A percentile compares a stretch with the other conserved stretches of the same genome.
These are phyloP conservation scores for Pyrenopolyporus hunteri DNA, from an alignment of 495 filamentous ascomycete species.

Conservation along the genomic window DNA sequence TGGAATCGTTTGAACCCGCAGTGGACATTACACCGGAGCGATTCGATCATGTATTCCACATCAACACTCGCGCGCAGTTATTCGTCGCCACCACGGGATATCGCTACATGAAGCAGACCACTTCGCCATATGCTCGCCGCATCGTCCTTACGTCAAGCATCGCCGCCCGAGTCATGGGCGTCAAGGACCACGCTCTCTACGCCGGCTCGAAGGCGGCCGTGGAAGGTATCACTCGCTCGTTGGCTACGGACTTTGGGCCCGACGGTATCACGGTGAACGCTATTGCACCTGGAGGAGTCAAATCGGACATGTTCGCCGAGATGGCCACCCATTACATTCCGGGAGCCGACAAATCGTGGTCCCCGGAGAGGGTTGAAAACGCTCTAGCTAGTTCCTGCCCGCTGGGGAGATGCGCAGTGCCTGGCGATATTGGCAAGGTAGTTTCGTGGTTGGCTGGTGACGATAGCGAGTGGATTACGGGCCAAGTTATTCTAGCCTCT, in stretches of 20 bases:
- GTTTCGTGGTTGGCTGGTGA: conserved; percentile 7
- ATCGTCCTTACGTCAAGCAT: conserved; percentile 18
- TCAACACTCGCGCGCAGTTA: conserved; percentile 11
- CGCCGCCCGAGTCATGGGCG: conserved; percentile 4
- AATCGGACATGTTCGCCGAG: conserved; percentile 17
- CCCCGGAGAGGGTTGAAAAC: conserved; percentile 1
- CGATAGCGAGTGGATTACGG: conserved; percentile 7
- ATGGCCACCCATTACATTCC: conserved; percentile 16
- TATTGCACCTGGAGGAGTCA: conserved; percentile 12
- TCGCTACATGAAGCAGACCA: conserved; percentile 5
- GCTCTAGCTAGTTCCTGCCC: background rate
- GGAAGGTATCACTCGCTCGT: conserved; percentile 12
- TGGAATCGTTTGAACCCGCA: conserved; percentile 15
- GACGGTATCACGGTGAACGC: conserved; percentile 14
- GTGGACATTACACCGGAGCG: conserved; percentile 12
- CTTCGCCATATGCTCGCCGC: background rate
- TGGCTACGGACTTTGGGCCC: conserved; percentile 13
- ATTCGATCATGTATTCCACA: conserved; percentile 17
- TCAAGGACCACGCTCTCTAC: conserved; percentile 15
- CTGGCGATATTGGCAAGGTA: conserved; percentile 10
- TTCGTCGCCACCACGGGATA: conserved; percentile 11
- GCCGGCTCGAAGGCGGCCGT: conserved; percentile 12
- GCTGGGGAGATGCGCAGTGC: background rate
- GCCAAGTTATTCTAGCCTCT: conserved; percentile 3
- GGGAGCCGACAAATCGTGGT: conserved; percentile 9